Conservation (phyloP, 2,329 filamentous ascomycete species). For the Aspergillus fijiensis region DNA sequence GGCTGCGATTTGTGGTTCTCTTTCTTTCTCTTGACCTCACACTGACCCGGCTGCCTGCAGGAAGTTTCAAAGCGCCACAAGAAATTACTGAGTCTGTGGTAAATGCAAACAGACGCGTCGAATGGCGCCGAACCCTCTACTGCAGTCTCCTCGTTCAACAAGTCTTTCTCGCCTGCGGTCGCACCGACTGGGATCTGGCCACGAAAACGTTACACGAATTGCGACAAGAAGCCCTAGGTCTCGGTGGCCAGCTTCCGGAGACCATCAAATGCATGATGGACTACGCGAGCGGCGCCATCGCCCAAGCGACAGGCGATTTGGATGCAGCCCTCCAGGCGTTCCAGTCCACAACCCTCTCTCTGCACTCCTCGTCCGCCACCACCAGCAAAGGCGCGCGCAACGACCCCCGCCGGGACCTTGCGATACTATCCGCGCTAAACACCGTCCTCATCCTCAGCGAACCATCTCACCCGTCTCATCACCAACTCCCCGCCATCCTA, state of each 20-base stretch:
- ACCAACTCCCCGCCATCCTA: constrained; percentile 61
- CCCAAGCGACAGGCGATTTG: constrained; percentile 74
- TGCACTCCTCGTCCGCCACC: constrained; percentile 39
- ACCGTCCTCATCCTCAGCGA: constrained; percentile 71
- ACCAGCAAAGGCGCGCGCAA: constrained; percentile 41
- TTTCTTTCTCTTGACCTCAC: constrained; percentile 12
- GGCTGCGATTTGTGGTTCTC: constrained; percentile 14
- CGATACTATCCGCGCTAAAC: constrained; percentile 64
- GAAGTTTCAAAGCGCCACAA: constrained; percentile 40
- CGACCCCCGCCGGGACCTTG: constrained; percentile 62
- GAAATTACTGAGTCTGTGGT: constrained; percentile 55
- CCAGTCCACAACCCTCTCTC: constrained; percentile 58
- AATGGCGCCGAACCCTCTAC: constrained; percentile 65
- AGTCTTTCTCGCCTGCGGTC: constrained; percentile 67
- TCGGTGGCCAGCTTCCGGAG: constrained; percentile 41
- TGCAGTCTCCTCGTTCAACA: constrained; percentile 71
- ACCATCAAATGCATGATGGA: constrained; percentile 56
- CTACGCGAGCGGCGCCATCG: constrained; percentile 74
- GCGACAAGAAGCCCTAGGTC: constrained; percentile 47
- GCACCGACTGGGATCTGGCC: constrained; percentile 68
- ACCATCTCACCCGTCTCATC: constrained; percentile 56
- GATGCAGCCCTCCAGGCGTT: constrained; percentile 67
- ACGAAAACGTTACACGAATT: constrained; percentile 58
- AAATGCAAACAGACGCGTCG: constrained; percentile 57
- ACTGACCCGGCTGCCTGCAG: constrained; percentile 23